A percentile compares a stretch with the other conserved stretches of the same genome.
Conservation (phyloP, 1,139 yeast species). For the Suhomyces atakaporum region DNA sequence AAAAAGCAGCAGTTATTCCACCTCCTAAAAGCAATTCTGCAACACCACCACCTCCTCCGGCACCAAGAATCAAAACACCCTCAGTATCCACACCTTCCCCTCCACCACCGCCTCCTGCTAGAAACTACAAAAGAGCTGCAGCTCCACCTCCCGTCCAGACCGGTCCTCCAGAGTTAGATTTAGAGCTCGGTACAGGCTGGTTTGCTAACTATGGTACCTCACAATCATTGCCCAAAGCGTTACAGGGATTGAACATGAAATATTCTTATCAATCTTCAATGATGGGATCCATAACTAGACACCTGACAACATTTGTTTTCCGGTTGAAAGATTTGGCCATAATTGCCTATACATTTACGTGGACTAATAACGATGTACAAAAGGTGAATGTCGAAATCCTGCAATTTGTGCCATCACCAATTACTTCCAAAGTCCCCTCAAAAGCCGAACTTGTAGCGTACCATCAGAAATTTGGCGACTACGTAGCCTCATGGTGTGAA, state of each 20-base stretch:
- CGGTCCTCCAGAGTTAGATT: conserved; percentile 38
- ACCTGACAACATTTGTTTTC: conserved; percentile 30
- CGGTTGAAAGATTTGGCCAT: conserved; percentile 56
- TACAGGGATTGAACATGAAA: conserved; percentile 40
- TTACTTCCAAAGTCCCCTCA: conserved; percentile 32
- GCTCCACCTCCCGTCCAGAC: conserved; percentile 18
- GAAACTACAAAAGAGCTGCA: conserved; percentile 31
- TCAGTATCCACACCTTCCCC: conserved; percentile 17
- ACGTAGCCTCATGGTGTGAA: conserved; percentile 67
- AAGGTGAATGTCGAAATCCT: conserved; percentile 31
- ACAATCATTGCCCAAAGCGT: conserved; percentile 33
- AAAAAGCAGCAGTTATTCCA: neutral
- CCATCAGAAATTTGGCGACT: conserved; percentile 48
- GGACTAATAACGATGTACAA: conserved; percentile 36
- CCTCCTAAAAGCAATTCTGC: neutral
- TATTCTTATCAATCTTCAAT: conserved; percentile 23
- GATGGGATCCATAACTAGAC: conserved; percentile 14
- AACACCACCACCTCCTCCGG: conserved; percentile 9
- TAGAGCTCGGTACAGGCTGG: conserved; percentile 51
- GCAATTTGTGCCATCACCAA: conserved; percentile 54
- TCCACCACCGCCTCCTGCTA: conserved; percentile 41
- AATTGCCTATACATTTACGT: conserved; percentile 45
- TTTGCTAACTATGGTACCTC: conserved; percentile 31
- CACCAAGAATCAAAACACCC: conserved; percentile 10
- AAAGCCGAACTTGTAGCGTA: conserved; percentile 41